Conservation (phyloP, 116 monocot genomes). For the Iris pallida region DNA sequence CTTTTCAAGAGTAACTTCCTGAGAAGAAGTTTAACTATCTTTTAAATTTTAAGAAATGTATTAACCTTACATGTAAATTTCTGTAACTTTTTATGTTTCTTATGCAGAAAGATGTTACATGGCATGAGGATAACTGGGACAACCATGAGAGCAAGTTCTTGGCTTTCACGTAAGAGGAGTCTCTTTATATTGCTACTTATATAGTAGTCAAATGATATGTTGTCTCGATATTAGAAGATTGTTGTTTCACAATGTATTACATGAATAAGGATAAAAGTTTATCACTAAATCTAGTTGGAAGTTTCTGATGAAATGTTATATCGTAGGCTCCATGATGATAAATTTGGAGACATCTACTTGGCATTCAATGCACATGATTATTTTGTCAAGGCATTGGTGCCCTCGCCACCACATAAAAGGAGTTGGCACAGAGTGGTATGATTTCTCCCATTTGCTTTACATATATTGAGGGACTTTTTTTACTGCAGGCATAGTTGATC, state of each 20-base stretch:
- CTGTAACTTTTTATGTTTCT: neutral
- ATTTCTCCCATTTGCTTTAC: neutral
- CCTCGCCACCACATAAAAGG: constrained; percentile 57
- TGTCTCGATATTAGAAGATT: no score
- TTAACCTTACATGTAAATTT: neutral
- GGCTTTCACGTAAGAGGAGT: constrained; percentile 77
- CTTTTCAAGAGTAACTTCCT: no score
- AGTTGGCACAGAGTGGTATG: constrained; percentile 92
- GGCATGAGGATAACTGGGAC: constrained; percentile 94
- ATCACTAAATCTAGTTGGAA: neutral
- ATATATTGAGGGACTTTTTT: neutral
- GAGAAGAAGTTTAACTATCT: neutral
- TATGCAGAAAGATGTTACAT: constrained; percentile 81
- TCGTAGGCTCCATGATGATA: constrained; percentile 74
- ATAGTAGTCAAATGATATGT: neutral
- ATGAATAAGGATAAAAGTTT: neutral
- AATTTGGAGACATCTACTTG: constrained; percentile 72
- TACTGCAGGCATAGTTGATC: neutral
- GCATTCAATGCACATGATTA: constrained; percentile 94
- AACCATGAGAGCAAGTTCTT: constrained; percentile 89
- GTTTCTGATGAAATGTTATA: constrained; percentile 5
- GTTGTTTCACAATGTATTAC: no score
- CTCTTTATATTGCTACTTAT: neutral
- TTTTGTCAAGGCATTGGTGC: constrained; percentile 50
- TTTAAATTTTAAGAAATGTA: neutral